phyloP scores from a whole-genome alignment of 202 grass and related monocot species.

The Elaeis oleifera region DNA sequence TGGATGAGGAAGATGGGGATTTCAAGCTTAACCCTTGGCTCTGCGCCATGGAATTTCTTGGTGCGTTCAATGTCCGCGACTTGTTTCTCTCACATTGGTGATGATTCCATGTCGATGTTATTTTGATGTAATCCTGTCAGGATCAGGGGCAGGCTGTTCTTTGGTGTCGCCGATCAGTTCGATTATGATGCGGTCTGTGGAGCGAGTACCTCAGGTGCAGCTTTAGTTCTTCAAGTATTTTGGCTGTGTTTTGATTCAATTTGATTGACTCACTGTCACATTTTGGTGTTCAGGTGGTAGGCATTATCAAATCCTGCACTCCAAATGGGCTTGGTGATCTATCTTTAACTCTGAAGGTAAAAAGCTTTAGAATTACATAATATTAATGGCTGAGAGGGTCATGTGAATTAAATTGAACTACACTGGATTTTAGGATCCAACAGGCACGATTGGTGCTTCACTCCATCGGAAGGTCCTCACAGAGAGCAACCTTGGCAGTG shows the following conservation, averaged over 20 bases:
- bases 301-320: constrained; percentile 45
- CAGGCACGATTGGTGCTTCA: constrained; percentile 37
- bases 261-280: not conserved
- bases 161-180: constrained; percentile 33
- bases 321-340: constrained; percentile 64
- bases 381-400: too few relatives aligned
- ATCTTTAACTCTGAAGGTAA: constrained; percentile 57
- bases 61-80: constrained; percentile 18
- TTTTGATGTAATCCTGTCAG: too few relatives aligned
- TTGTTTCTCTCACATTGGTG: too few relatives aligned
- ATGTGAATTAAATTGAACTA: too few relatives aligned
- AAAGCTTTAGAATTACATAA: too few relatives aligned
- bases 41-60: constrained; percentile 48
- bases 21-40: constrained; percentile 57
- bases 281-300: constrained; percentile 44
- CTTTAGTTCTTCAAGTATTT: not conserved
- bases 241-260: constrained; percentile 1
- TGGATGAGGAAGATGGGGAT: constrained; percentile 34
- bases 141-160: constrained; percentile 27
- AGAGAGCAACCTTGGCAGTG: constrained; percentile 24
- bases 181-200: constrained; percentile 21
- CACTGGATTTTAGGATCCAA: constrained; percentile 44
- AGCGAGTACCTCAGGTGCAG: constrained; percentile 46
- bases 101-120: too few relatives aligned
- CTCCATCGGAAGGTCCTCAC: constrained; percentile 50